A percentile compares a stretch with the other conserved stretches of the same genome.
Conservation (phyloP, 495 filamentous ascomycete genomes). For the Halenospora varia region DNA sequence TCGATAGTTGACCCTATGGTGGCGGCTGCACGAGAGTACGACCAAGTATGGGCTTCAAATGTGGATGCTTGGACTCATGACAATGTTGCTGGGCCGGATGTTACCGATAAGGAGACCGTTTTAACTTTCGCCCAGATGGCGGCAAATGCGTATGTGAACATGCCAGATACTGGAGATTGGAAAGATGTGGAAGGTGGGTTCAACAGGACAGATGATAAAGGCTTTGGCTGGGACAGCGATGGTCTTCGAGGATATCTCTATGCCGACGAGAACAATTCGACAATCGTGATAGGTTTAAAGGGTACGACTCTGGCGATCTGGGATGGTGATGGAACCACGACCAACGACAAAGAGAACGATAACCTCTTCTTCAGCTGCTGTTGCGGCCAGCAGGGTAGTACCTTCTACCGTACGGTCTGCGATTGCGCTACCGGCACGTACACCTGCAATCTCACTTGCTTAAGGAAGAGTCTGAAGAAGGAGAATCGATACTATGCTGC, state of each 20-base stretch:
- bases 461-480: conserved; percentile 65
- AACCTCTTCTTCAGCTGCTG: conserved; percentile 98
- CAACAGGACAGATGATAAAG: conserved; percentile 78
- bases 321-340: conserved; percentile 91
- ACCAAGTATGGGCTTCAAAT: conserved; percentile 52
- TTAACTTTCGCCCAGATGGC: conserved; percentile 83
- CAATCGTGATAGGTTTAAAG: conserved; percentile 88
- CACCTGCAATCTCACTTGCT: conserved; percentile 86
- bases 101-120: conserved; percentile 82
- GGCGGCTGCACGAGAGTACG: conserved; percentile 58
- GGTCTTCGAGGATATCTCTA: conserved; percentile 92
- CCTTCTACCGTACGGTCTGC: conserved; percentile 85
- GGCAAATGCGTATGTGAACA: conserved; percentile 79
- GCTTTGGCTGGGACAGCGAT: conserved; percentile 91
- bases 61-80: conserved; percentile 81
- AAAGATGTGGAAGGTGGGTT: conserved; percentile 72
- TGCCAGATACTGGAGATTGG: conserved; percentile 71
- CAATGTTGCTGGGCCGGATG: conserved; percentile 70
- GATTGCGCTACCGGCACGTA: conserved; percentile 82
- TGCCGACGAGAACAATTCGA: conserved; percentile 77
- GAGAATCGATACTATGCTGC: conserved; percentile 91
- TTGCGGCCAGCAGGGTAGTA: conserved; percentile 86
- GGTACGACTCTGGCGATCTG: conserved; percentile 88
- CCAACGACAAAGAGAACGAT: conserved; percentile 96
- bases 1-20: conserved; percentile 74